phyloP scores from a whole-genome alignment of 768 basidiomycete genomes.

The Xerocomellus amylosporus region DNA sequence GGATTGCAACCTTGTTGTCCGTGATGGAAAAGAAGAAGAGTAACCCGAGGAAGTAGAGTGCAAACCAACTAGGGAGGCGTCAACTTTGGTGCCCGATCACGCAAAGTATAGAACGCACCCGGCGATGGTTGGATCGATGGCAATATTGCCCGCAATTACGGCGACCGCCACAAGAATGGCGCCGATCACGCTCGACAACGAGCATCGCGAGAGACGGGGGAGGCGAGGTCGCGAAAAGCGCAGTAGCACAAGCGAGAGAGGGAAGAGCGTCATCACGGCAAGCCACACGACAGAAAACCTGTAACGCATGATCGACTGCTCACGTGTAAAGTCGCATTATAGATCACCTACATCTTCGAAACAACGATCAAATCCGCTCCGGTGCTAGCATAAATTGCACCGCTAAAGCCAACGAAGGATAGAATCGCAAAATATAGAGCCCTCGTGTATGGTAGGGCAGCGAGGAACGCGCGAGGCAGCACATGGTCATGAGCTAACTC shows the following conservation, averaged over 20 bases:
- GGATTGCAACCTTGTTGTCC: constrained; percentile 52
- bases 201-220: constrained; percentile 40
- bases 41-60: constrained; percentile 56
- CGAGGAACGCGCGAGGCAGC: constrained; percentile 52
- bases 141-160: constrained; percentile 59
- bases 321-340: too few species aligned
- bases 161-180: constrained; percentile 41
- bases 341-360: constrained; percentile 51
- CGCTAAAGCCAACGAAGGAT: constrained; percentile 48
- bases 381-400: constrained; percentile 55
- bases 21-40: constrained; percentile 49
- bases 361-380: constrained; percentile 51
- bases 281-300: constrained; percentile 72
- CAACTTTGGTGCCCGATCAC: not conserved
- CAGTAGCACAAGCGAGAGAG: constrained; percentile 55
- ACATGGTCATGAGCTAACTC: constrained; percentile 60
- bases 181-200: constrained; percentile 40
- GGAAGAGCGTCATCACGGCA: constrained; percentile 62
- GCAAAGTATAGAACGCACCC: constrained; percentile 38
- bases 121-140: constrained; percentile 52
- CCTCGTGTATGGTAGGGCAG: constrained; percentile 46
- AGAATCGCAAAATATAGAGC: constrained; percentile 53
- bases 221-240: constrained; percentile 66
- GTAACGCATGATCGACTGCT: not conserved
- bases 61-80: constrained; percentile 50